Percentiles rank a stretch among this genome's conserved stretches.
Evolutionary conservation across 169 alveolate species (phyloP).

Genomic region (Plasmodium sp.): DNA sequence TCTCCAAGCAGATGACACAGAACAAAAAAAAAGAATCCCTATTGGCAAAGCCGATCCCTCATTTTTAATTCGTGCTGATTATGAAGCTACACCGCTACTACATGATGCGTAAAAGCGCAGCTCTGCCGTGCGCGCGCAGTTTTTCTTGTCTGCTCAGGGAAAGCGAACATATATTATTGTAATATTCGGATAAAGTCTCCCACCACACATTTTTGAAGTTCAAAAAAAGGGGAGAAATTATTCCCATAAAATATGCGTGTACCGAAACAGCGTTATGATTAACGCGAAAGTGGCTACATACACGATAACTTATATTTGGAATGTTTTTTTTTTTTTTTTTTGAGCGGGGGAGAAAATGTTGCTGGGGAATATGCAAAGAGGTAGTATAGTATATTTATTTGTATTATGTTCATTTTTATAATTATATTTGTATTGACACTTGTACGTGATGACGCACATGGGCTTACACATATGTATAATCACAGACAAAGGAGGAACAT

Average conservation of each 20-base stretch:
- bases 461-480: not conserved
- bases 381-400: not conserved
- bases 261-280: not conserved
- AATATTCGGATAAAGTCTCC: not conserved
- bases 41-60: not conserved
- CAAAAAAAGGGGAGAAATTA: not conserved
- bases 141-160: not conserved
- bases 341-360: not conserved
- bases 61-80: not conserved
- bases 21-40: not conserved
- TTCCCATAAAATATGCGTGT: not conserved
- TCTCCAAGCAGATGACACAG: not conserved
- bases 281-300: not conserved
- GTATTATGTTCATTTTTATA: not conserved
- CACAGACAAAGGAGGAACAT: not conserved
- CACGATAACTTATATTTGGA: not conserved
- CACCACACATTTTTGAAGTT: not conserved
- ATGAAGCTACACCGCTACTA: not conserved
- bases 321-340: too few relatives aligned
- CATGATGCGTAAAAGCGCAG: not conserved
- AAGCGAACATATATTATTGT: not conserved
- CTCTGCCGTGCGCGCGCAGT: not conserved
- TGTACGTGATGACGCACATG: not conserved
- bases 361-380: not conserved
- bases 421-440: not conserved